These are phyloP conservation scores for Aspergillus tubingensis DNA, from an alignment of 2,329 filamentous ascomycete species.

Conservation along the genomic window DNA sequence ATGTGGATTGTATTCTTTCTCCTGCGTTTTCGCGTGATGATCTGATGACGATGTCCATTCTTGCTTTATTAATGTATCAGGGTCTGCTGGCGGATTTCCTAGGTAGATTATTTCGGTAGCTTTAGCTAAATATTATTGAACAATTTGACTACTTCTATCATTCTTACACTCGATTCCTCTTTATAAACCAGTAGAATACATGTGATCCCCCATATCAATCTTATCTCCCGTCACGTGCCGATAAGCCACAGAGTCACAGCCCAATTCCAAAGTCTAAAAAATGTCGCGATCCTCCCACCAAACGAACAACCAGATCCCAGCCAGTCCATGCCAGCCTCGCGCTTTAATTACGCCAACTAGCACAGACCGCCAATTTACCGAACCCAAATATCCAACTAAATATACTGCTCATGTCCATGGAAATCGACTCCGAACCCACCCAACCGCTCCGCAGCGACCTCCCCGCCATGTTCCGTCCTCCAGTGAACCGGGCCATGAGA, in stretches of 20 bases:
- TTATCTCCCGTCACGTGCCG: background rate
- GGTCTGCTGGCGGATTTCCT: conserved; percentile 5
- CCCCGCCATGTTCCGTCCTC: conserved; percentile 69
- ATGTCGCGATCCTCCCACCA: background rate
- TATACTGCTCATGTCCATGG: conserved; percentile 15
- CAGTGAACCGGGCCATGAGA: conserved; percentile 76
- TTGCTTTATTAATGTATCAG: background rate
- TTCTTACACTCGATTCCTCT: background rate
- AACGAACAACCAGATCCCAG: background rate
- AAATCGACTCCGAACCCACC: conserved; percentile 15
- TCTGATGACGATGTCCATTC: background rate
- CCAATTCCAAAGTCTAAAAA: conserved; percentile 1
- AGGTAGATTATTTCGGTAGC: no score
- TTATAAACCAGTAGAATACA: background rate
- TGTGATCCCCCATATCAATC: background rate
- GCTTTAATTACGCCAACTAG: background rate
- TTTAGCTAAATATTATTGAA: no score
- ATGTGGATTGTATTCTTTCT: background rate
- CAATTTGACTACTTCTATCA: background rate
- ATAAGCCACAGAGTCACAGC: background rate
- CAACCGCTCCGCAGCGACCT: conserved; percentile 29
- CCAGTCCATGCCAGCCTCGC: background rate
- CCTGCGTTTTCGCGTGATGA: background rate
- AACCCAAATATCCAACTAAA: no score
- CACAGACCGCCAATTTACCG: background rate